Conservation (phyloP, 768 basidiomycete genomes). For the Tulasnella sp. region DNA sequence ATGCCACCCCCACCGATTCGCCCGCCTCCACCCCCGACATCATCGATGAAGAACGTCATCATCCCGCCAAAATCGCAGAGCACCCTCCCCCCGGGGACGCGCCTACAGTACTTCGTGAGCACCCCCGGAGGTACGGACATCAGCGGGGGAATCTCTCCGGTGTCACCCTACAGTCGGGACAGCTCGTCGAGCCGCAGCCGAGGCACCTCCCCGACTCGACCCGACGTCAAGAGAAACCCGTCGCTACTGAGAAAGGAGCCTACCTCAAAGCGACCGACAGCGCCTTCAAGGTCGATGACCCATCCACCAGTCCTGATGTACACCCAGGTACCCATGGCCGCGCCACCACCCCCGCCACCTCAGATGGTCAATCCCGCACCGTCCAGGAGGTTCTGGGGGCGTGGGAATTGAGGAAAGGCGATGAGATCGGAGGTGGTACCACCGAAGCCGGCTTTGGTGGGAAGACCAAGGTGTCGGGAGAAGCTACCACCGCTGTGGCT, state of each 20-base stretch:
- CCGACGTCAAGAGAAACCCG: not conserved
- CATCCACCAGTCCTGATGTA: not conserved
- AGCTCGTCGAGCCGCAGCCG: not conserved
- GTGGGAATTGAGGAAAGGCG: constrained; percentile 10
- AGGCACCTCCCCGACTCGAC: too few species aligned
- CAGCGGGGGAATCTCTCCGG: constrained; percentile 1
- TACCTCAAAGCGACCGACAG: not conserved
- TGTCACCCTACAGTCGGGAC: not conserved
- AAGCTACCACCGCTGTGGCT: not conserved
- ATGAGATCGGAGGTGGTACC: not conserved
- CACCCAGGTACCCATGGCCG: constrained; percentile 4
- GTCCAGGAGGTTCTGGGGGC: not conserved
- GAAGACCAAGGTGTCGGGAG: constrained; percentile 21
- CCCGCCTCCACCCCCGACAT: not conserved
- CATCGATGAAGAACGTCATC: constrained; percentile 1
- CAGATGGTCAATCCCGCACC: constrained; percentile 11
- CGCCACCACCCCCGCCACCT: constrained; percentile 8
- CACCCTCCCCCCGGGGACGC: not conserved
- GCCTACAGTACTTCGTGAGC: not conserved
- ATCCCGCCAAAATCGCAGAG: not conserved
- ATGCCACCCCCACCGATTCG: not conserved
- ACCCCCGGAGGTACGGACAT: constrained; percentile 7
- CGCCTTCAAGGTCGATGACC: not conserved
- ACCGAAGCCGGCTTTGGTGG: too few species aligned
- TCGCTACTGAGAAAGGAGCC: not conserved